These are phyloP conservation scores for Dothideomycetes sp. DNA, from an alignment of 2,329 filamentous ascomycete species.

Conservation along the genomic window DNA sequence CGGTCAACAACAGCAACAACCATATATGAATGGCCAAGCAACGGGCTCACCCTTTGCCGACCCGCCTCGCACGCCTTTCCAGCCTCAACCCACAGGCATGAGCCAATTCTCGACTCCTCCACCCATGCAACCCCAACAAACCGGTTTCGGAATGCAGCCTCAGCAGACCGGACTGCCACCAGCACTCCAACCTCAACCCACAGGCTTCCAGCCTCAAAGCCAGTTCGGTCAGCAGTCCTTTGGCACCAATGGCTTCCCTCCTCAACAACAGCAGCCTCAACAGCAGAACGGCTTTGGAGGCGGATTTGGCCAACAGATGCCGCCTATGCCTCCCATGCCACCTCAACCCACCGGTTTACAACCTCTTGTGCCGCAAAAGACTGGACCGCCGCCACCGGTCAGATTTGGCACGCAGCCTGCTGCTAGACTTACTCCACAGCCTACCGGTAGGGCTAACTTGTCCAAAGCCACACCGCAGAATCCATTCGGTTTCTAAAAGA, in stretches of 20 bases:
- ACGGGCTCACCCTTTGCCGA: slow-evolving; percentile 47
- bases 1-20: slow-evolving; percentile 38
- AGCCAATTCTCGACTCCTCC: slow-evolving; percentile 21
- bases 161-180: slow-evolving; percentile 35
- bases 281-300: slow-evolving; percentile 26
- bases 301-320: not conserved
- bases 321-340: slow-evolving; percentile 47
- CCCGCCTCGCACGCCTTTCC: slow-evolving; percentile 39
- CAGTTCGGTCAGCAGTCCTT: slow-evolving; percentile 26
- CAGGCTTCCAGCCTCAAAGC: slow-evolving; percentile 31
- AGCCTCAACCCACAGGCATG: slow-evolving; percentile 32
- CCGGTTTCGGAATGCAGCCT: slow-evolving; percentile 44
- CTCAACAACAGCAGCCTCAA: slow-evolving; percentile 20
- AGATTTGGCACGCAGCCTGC: slow-evolving; percentile 71
- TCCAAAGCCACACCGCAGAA: slow-evolving; percentile 75
- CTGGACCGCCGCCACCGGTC: slow-evolving; percentile 76
- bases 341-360: slow-evolving; percentile 44
- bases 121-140: slow-evolving; percentile 43
- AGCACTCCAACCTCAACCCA: slow-evolving; percentile 40
- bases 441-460: slow-evolving; percentile 87
- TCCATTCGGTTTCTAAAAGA: slow-evolving; percentile 56
- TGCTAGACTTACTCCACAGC: slow-evolving; percentile 73
- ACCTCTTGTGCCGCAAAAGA: slow-evolving; percentile 67
- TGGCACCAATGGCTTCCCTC: slow-evolving; percentile 37
- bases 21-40: slow-evolving; percentile 38